Percentiles rank a stretch among this genome's conserved stretches.
Conservation (phyloP, 495 filamentous ascomycete genomes). For the Penicillium simplicissimum region DNA sequence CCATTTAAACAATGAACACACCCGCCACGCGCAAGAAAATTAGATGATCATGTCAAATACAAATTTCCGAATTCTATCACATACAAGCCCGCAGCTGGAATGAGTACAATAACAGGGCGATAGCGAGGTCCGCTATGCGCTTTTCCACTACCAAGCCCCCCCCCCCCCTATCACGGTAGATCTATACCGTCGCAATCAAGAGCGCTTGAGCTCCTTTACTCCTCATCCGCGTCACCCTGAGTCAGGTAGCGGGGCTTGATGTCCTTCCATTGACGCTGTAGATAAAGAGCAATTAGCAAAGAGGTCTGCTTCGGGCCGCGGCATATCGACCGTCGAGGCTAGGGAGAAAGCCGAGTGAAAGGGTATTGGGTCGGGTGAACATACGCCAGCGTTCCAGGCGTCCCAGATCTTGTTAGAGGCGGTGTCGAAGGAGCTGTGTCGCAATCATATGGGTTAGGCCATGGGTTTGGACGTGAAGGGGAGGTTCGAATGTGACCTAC, state of each 20-base stretch:
- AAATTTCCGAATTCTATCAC: conserved; percentile 39
- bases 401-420: conserved; percentile 86
- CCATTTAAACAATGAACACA: background rate
- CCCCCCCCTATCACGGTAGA: conserved; percentile 20
- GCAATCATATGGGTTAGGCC: conserved; percentile 13
- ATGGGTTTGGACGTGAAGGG: conserved; percentile 10
- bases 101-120: conserved; percentile 33
- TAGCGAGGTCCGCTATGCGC: conserved; percentile 14
- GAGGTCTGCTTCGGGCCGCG: conserved; percentile 6
- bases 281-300: conserved; percentile 33
- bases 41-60: conserved; percentile 25
- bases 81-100: conserved; percentile 37
- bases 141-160: conserved; percentile 22
- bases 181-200: conserved; percentile 13
- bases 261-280: conserved; percentile 99
- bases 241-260: conserved; percentile 85
- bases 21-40: background rate
- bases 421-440: conserved; percentile 71
- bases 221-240: conserved; percentile 62
- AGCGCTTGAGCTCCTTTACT: conserved; percentile 30
- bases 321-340: background rate
- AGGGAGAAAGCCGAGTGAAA: background rate
- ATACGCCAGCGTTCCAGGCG: conserved; percentile 81
- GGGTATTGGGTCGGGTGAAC: conserved; percentile 33
- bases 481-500: conserved; percentile 54